These are phyloP conservation scores for Ostreobium quekettii DNA, from an alignment of 139 green algal genomes.

Conservation along the genomic window DNA sequence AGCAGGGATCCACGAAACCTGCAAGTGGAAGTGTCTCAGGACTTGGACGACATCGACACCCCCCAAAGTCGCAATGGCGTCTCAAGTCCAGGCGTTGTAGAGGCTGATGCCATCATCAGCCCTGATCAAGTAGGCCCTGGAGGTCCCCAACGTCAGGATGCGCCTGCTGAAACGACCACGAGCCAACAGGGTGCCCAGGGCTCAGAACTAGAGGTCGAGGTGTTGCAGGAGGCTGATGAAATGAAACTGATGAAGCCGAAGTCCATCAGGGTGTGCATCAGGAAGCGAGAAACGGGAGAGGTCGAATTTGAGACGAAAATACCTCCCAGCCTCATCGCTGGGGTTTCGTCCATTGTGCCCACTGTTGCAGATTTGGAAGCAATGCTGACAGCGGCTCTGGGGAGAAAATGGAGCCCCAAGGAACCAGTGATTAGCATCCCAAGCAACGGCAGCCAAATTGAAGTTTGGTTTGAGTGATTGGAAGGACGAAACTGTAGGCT, in stretches of 20 bases:
- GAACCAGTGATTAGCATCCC: too few species aligned
- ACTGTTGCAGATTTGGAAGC: neutral
- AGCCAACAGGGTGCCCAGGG: too few species aligned
- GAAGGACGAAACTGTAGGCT: too few species aligned
- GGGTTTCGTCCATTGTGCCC: neutral
- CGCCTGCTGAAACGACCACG: neutral
- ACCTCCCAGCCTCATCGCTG: neutral
- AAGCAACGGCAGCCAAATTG: too few species aligned
- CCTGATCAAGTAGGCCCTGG: too few species aligned
- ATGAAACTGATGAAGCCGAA: neutral
- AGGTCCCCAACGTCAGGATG: too few species aligned
- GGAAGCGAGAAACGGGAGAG: neutral
- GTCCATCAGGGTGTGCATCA: neutral
- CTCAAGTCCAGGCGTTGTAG: neutral
- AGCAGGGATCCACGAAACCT: neutral
- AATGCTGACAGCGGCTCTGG: too few species aligned
- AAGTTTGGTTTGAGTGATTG: too few species aligned
- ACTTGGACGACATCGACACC: neutral
- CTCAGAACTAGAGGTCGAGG: too few species aligned
- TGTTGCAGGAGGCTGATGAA: conserved; percentile 2
- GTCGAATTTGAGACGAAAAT: neutral
- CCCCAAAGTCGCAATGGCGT: neutral
- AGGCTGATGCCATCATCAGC: neutral
- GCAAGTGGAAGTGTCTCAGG: neutral
- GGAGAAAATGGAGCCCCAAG: too few species aligned